These are phyloP conservation scores for Podaxis sp. DNA, from an alignment of 768 basidiomycete species.

Conservation along the genomic window DNA sequence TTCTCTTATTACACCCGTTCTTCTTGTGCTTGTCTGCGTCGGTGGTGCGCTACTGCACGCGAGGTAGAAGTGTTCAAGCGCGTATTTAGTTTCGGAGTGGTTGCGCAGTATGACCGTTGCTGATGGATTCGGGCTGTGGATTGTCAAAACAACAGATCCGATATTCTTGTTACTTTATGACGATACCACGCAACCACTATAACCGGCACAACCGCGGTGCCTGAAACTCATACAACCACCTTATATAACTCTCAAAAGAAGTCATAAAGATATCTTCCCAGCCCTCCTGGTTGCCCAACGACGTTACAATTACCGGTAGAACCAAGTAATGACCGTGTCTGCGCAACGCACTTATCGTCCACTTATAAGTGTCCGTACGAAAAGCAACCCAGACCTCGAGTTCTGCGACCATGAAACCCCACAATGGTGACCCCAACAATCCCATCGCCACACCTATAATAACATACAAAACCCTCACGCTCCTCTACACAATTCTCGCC, in stretches of 20 bases:
- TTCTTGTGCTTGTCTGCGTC: too few relatives aligned
- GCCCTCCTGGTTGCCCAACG: background rate
- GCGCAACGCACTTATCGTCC: background rate
- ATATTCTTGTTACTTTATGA: background rate
- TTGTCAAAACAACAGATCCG: background rate
- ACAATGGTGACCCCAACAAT: background rate
- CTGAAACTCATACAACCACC: background rate
- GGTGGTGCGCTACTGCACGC: too few relatives aligned
- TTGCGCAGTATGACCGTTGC: too few relatives aligned
- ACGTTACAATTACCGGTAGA: background rate
- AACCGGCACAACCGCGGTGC: background rate
- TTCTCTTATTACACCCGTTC: too few relatives aligned
- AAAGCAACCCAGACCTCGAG: background rate
- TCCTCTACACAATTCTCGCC: background rate
- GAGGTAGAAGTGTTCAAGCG: background rate
- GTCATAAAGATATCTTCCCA: background rate
- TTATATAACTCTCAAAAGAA: background rate
- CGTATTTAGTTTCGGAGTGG: too few relatives aligned
- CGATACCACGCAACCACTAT: background rate
- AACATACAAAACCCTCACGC: background rate
- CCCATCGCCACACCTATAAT: background rate
- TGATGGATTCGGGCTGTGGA: background rate
- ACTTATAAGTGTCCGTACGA: background rate
- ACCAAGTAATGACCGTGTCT: background rate
- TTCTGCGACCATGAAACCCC: background rate